These are phyloP conservation scores for Penicillium pulvis DNA, from an alignment of 495 filamentous ascomycete species.

Conservation along the genomic window DNA sequence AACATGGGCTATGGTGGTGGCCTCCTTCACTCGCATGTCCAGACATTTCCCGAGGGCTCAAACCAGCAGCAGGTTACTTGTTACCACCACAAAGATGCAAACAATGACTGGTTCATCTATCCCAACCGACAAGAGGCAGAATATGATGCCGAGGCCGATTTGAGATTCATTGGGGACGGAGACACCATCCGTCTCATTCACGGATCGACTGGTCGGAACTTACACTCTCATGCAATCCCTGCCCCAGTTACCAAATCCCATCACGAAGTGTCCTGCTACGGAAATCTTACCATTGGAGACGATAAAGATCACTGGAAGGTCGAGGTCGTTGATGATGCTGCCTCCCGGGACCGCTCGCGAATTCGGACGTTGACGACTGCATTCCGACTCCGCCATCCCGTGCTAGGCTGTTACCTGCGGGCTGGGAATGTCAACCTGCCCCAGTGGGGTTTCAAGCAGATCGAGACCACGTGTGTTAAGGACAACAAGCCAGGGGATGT, in stretches of 20 bases:
- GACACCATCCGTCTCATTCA: constrained; percentile 87
- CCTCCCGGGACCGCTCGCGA: constrained; percentile 80
- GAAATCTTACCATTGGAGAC: constrained; percentile 94
- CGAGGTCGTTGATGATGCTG: constrained; percentile 87
- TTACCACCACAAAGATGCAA: constrained; percentile 99
- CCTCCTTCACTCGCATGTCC: constrained; percentile 95
- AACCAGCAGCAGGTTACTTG: constrained; percentile 95
- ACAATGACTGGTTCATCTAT: constrained; percentile 99
- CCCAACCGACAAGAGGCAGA: constrained; percentile 77
- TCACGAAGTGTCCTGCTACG: constrained; percentile 91
- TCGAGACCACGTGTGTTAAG: constrained; percentile 94
- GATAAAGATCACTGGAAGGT: constrained; percentile 98
- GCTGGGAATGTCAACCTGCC: constrained; percentile 96
- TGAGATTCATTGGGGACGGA: constrained; percentile 77
- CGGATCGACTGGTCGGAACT: constrained; percentile 91
- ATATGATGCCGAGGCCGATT: constrained; percentile 66
- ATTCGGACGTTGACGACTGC: constrained; percentile 91
- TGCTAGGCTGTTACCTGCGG: constrained; percentile 88
- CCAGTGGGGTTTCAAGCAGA: constrained; percentile 99
- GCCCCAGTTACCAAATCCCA: constrained; percentile 89
- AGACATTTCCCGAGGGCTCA: constrained; percentile 95
- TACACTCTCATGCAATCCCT: constrained; percentile 88
- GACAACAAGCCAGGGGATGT: constrained; percentile 89
- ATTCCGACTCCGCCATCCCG: constrained; percentile 83
- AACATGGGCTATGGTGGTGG: constrained; percentile 99